These are phyloP conservation scores for Euclidium syriacum DNA, from an alignment of 345 rosid species.

Conservation along the genomic window DNA sequence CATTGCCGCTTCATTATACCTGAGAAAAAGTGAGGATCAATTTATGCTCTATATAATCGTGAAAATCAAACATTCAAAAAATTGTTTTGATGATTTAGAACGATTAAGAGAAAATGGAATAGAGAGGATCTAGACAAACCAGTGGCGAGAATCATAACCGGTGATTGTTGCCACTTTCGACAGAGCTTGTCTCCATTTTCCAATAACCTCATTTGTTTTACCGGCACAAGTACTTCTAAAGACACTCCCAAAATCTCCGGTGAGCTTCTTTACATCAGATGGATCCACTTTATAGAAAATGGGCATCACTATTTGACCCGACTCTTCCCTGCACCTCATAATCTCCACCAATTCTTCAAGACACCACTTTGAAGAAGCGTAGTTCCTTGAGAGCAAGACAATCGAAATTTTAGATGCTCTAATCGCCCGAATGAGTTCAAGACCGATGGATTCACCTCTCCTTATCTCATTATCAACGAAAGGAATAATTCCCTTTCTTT, in stretches of 20 bases:
- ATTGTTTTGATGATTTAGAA: not conserved
- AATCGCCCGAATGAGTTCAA: not conserved
- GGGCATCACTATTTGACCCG: not conserved
- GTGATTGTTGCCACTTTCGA: not conserved
- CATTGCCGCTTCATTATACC: not conserved
- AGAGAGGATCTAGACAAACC: not conserved
- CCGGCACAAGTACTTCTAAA: not conserved
- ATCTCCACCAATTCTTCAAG: not conserved
- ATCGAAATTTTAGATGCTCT: not conserved
- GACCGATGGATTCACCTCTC: not conserved
- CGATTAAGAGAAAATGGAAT: not conserved
- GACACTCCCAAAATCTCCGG: not conserved
- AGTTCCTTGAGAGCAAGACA: not conserved
- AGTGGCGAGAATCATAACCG: not conserved
- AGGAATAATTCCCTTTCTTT: not conserved
- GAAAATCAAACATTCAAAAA: too few species aligned
- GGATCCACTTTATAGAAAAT: not conserved
- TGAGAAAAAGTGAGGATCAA: not conserved
- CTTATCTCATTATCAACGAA: not conserved
- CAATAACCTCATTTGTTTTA: not conserved
- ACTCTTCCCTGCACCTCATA: not conserved
- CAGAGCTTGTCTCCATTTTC: not conserved
- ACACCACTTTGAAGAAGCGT: not conserved
- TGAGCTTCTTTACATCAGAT: not conserved
- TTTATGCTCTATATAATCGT: too few species aligned